Base-by-base conservation (phyloP, 1,284 basidiomycete species). In the Leccinum subrobustum region DNA sequence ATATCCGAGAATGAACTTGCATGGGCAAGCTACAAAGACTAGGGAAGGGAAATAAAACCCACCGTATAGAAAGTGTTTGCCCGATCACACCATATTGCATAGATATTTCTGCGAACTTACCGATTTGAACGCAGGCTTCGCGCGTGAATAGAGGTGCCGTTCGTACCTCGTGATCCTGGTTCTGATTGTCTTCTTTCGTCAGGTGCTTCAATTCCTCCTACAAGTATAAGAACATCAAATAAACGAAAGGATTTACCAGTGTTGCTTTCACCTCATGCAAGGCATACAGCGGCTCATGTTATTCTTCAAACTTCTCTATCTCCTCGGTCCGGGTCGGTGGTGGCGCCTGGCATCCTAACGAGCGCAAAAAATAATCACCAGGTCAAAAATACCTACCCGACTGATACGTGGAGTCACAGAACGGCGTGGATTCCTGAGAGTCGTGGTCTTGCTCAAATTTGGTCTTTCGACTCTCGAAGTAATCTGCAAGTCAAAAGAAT, bases 41-140 rank as follows among this genome's bases (percentile, higher is more conserved):
- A 35, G 12, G 33, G 33, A 62, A 73, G 0, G 8, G 6, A 39
- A 56, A 48, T 0, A 5, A 2, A n/a, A 52, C 66, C 2, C 14
- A 84, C 84, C 78, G 70, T 7, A 78, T 76, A 0, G 77, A 73
- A 0, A 81, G 31, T 0, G 78, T 67, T n/a, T 76, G 75, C 0
- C 84, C 84, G 5, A 86, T 65, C 1, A 86, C 78, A 4, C 84
- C 84, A 62, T 86, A 85, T 62, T 85, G 85, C 1, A 73, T 71
- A 1, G 73, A 61, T 9, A 69, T 57, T 12, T 69, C 68, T 6
- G 67, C 58, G 31, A 76, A 67, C n/a, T 67, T 70, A 20, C 73
- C 67, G 3, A 68, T 60, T 29, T 29, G 29, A 3, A 76, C 58
- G 63, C 78, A 82, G 0, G 83, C 84, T 27, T 79, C 78, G 12